phyloP scores from a whole-genome alignment of 768 basidiomycete species.

The Russula emetica region DNA sequence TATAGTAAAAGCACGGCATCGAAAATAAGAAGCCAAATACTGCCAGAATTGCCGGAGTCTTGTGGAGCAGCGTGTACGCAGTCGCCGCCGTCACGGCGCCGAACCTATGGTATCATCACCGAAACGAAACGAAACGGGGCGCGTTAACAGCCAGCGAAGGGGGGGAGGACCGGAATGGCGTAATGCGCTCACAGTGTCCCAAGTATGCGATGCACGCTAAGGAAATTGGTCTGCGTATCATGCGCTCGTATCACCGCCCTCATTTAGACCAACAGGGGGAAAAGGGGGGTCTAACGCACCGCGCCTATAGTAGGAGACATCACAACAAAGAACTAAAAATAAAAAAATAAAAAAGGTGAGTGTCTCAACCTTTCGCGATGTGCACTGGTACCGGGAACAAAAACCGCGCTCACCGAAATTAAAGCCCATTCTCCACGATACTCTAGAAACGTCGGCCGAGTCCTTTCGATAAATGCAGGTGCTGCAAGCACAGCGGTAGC shows the following conservation, averaged over 20 bases:
- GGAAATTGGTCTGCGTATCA: slow-evolving; percentile 67
- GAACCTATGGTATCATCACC: slow-evolving; percentile 42
- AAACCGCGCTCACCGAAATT: slow-evolving; percentile 63
- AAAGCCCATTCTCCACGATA: slow-evolving; percentile 95
- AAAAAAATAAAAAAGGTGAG: neutral
- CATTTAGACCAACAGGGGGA: slow-evolving; percentile 4
- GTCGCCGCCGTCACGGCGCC: slow-evolving; percentile 74
- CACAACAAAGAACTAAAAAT: slow-evolving; percentile 74
- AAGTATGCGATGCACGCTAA: slow-evolving; percentile 75
- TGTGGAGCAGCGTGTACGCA: slow-evolving; percentile 70
- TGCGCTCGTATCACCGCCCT: slow-evolving; percentile 20
- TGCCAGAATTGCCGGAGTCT: slow-evolving; percentile 68
- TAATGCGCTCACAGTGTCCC: slow-evolving; percentile 68
- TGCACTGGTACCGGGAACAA: slow-evolving; percentile 9
- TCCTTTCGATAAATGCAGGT: slow-evolving; percentile 82
- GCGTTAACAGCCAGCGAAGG: neutral
- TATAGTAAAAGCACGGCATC: slow-evolving; percentile 90
- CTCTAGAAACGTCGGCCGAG: slow-evolving; percentile 70
- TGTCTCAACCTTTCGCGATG: neutral
- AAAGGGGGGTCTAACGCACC: slow-evolving; percentile 41
- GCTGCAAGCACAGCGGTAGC: slow-evolving; percentile 77
- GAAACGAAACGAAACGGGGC: neutral
- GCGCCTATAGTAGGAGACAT: slow-evolving; percentile 87
- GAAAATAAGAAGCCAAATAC: slow-evolving; percentile 87
- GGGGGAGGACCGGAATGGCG: neutral